Evolutionary conservation across 2,329 filamentous ascomycete species (phyloP).

Genomic region (Trichoderma atrobrunneum): DNA sequence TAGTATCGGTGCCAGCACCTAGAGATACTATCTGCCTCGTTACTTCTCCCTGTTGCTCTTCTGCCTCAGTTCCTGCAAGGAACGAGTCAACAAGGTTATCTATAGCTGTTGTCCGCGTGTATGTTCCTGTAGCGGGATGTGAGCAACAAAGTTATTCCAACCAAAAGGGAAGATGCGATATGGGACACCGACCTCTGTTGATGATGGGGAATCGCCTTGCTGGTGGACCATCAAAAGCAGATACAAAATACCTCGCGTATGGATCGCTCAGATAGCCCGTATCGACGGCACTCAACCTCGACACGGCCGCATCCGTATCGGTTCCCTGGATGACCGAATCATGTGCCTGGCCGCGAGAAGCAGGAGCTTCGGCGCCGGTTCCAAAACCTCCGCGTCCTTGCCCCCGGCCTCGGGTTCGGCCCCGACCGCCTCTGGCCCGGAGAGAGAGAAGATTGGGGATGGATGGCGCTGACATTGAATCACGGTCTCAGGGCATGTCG

Average conservation of each 20-base stretch:
- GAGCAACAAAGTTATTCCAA: not conserved
- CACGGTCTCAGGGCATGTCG: not conserved
- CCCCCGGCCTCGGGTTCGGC: constrained; percentile 38
- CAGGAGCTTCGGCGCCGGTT: constrained; percentile 33
- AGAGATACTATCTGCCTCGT: constrained; percentile 81
- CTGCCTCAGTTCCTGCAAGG: constrained; percentile 42
- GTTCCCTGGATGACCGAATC: constrained; percentile 83
- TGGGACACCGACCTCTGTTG: constrained; percentile 68
- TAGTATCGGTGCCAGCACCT: constrained; percentile 90
- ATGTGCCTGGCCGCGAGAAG: constrained; percentile 42
- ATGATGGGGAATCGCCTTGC: constrained; percentile 81
- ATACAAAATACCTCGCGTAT: constrained; percentile 70
- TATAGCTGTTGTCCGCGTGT: constrained; percentile 80
- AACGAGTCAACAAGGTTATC: constrained; percentile 75
- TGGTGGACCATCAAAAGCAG: constrained; percentile 42
- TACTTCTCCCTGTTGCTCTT: constrained; percentile 18
- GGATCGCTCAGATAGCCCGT: constrained; percentile 80
- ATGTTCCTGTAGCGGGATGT: constrained; percentile 64
- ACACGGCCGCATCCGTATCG: constrained; percentile 86
- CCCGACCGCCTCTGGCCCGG: constrained; percentile 42
- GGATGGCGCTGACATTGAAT: constrained; percentile 63
- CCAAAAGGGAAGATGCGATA: not conserved
- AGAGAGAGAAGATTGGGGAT: constrained; percentile 76
- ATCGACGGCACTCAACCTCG: constrained; percentile 82
- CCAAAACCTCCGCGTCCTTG: constrained; percentile 34